phyloP scores from a whole-genome alignment of 2,329 filamentous ascomycete species.

The Fusarium agapanthi region DNA sequence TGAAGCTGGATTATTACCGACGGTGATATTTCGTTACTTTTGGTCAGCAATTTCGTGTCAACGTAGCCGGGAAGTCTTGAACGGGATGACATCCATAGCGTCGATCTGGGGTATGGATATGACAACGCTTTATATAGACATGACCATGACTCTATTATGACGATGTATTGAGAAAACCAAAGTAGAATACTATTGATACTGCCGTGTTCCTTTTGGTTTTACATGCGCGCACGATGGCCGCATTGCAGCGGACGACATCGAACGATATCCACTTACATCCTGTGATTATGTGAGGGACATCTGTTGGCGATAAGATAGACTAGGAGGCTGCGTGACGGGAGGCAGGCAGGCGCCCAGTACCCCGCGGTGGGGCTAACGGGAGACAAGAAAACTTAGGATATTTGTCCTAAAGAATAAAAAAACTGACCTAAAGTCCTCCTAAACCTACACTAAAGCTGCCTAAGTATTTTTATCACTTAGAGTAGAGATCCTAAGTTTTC shows the following conservation, averaged over 20 bases:
- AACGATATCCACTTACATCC: not conserved
- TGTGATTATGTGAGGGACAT: not conserved
- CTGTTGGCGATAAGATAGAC: conserved; percentile 14
- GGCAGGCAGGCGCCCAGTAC: conserved; percentile 11
- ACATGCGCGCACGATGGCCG: not conserved
- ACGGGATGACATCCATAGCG: not conserved
- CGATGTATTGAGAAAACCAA: not conserved
- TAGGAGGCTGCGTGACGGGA: not conserved
- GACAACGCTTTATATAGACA: not conserved
- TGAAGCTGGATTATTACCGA: too few species aligned
- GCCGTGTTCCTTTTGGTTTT: not conserved
- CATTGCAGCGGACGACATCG: not conserved
- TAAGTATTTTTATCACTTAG: not conserved
- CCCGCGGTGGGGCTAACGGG: conserved; percentile 39
- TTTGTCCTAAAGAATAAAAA: not conserved
- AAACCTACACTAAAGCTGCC: not conserved
- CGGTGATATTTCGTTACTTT: not conserved
- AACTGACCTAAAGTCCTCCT: fast-evolving
- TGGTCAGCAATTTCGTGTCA: not conserved
- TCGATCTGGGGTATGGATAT: not conserved
- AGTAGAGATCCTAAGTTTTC: not conserved
- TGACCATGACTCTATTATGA: not conserved
- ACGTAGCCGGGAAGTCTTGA: not conserved
- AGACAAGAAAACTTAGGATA: not conserved
- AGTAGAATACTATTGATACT: not conserved